These are phyloP conservation scores for Ormosia semicastrata DNA, from an alignment of 306 rosid species.

Conservation along the genomic window DNA sequence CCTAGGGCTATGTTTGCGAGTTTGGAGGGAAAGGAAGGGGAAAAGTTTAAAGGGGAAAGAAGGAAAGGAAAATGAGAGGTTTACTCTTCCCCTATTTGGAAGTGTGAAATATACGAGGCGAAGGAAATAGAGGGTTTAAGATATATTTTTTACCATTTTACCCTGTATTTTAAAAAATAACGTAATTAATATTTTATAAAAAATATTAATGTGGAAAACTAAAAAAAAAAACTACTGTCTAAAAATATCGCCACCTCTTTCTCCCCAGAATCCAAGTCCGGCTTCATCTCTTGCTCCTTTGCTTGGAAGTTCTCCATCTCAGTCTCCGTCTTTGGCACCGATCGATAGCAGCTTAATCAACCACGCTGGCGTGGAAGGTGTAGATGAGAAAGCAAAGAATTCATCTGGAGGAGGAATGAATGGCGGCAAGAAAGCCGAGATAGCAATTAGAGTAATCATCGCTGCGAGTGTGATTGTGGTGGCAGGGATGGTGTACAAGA, in stretches of 20 bases:
- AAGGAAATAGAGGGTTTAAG: no score
- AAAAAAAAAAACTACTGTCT: no score
- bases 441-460: slow-evolving; percentile 57
- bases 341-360: neutral
- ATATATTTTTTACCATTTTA: no score
- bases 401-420: slow-evolving; percentile 65
- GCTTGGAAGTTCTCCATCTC: slow-evolving; percentile 4
- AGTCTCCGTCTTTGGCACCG: neutral
- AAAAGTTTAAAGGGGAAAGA: no score
- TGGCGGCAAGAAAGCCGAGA: slow-evolving; percentile 67
- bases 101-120: no score
- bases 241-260: slow-evolving; percentile 36
- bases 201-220: no score
- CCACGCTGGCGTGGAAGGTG: neutral
- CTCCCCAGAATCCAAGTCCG: slow-evolving; percentile 19
- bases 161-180: no score
- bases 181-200: no score
- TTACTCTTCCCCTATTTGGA: no score
- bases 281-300: slow-evolving; percentile 41
- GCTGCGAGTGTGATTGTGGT: slow-evolving; percentile 46
- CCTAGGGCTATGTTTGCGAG: no score
- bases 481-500: slow-evolving; percentile 70
- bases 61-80: no score
- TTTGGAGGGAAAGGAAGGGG: no score
- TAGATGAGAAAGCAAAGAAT: neutral